phyloP scores from a whole-genome alignment of 2,329 filamentous ascomycete genomes.

The Pleomassaria siparia region DNA sequence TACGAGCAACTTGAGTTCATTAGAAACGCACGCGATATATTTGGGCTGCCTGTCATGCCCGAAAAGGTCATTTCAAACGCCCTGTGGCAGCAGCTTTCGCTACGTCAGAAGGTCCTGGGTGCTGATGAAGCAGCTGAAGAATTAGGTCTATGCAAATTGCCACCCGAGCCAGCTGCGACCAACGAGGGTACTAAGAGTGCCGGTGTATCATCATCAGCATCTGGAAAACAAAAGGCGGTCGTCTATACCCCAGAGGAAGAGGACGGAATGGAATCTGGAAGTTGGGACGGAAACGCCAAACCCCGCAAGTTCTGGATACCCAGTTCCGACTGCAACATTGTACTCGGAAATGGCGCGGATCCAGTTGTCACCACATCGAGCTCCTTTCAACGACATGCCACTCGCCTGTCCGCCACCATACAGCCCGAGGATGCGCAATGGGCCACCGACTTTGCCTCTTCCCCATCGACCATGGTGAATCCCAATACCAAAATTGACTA shows the following conservation, averaged over 20 bases:
- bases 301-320: conserved; percentile 62
- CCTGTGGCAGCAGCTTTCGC: conserved; percentile 59
- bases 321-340: conserved; percentile 56
- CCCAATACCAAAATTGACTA: conserved; percentile 34
- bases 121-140: conserved; percentile 55
- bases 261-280: conserved; percentile 48
- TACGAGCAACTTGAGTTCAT: conserved; percentile 62
- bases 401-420: conserved; percentile 53
- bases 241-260: conserved; percentile 17
- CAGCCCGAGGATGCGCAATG: conserved; percentile 59
- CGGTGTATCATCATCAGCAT: conserved; percentile 28
- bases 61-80: conserved; percentile 58
- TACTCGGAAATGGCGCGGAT: conserved; percentile 57
- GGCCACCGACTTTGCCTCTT: conserved; percentile 57
- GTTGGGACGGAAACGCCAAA: conserved; percentile 57
- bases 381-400: conserved; percentile 49
- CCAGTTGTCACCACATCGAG: conserved; percentile 53
- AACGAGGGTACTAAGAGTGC: conserved; percentile 19
- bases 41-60: conserved; percentile 57
- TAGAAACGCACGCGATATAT: conserved; percentile 51
- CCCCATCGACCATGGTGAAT: conserved; percentile 44
- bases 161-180: conserved; percentile 38
- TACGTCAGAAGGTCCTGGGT: conserved; percentile 58
- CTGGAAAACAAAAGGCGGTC: conserved; percentile 49
- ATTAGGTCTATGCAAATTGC: conserved; percentile 52